Conservation (phyloP, 75 land plant genomes). For the Selaginella tamariscina region DNA sequence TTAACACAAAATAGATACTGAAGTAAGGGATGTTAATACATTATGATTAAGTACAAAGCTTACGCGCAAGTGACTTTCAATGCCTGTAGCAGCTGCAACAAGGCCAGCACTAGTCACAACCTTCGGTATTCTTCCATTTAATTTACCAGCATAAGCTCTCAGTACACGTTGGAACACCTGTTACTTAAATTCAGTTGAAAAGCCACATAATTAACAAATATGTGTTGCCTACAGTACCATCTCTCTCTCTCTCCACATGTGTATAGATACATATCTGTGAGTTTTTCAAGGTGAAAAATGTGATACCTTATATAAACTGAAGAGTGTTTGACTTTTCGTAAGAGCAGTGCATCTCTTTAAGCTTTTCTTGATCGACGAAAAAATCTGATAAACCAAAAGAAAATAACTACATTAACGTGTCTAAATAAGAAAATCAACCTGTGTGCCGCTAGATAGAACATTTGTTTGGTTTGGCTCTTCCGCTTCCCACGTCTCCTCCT, state of each 20-base stretch:
- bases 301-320: slow-evolving; percentile 76
- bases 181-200: not conserved
- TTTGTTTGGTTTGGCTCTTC: slow-evolving; percentile 96
- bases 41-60: not conserved
- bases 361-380: slow-evolving; percentile 84
- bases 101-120: slow-evolving; percentile 67
- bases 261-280: not conserved
- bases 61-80: slow-evolving; percentile 92
- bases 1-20: not conserved
- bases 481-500: slow-evolving; percentile 96
- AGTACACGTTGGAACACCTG: slow-evolving; percentile 93
- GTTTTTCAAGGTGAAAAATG: not conserved
- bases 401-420: not conserved
- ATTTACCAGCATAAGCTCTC: slow-evolving; percentile 78
- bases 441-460: slow-evolving; percentile 86
- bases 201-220: not conserved
- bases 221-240: not conserved
- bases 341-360: slow-evolving; percentile 91
- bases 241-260: too few relatives aligned
- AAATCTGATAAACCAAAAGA: slow-evolving; percentile 40
- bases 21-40: not conserved
- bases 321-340: slow-evolving; percentile 80
- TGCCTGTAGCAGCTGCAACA: slow-evolving; percentile 94
- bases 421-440: slow-evolving; percentile 28
- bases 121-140: slow-evolving; percentile 63